These are phyloP conservation scores for Camptophora hylomeconis DNA, from an alignment of 2,329 filamentous ascomycete species.

Conservation along the genomic window DNA sequence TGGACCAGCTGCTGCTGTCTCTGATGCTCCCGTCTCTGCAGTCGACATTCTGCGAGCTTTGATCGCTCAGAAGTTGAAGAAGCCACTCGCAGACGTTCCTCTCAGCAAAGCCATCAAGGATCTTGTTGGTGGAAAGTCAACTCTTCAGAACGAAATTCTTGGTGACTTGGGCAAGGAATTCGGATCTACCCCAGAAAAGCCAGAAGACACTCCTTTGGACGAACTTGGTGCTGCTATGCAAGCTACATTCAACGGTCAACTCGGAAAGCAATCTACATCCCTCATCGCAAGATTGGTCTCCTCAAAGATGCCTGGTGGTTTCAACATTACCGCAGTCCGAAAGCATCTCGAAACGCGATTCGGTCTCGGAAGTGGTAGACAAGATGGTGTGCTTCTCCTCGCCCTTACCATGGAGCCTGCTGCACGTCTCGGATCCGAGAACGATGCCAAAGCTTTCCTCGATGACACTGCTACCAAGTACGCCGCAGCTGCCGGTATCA, in stretches of 20 bases:
- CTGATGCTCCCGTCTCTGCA: conserved; percentile 76
- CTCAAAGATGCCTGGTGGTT: conserved; percentile 98
- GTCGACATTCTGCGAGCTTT: conserved; percentile 80
- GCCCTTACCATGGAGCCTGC: conserved; percentile 88
- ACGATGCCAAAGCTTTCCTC: conserved; percentile 82
- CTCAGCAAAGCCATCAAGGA: conserved; percentile 97
- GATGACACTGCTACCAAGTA: conserved; percentile 86
- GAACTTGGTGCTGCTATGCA: conserved; percentile 94
- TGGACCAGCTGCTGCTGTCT: conserved; percentile 74
- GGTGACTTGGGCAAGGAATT: conserved; percentile 98
- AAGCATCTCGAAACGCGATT: conserved; percentile 93
- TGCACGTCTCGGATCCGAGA: conserved; percentile 74
- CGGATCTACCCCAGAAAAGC: conserved; percentile 93
- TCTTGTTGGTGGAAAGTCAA: conserved; percentile 95
- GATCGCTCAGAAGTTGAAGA: conserved; percentile 97
- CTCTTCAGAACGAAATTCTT: conserved; percentile 94
- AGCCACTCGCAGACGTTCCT: conserved; percentile 74
- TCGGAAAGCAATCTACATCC: conserved; percentile 91
- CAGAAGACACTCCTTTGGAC: conserved; percentile 91
- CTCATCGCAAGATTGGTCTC: conserved; percentile 90
- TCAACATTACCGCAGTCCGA: conserved; percentile 91
- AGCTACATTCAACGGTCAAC: conserved; percentile 94
- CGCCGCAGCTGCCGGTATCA: conserved; percentile 70
- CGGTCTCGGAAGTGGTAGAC: conserved; percentile 74
- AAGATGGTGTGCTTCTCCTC: conserved; percentile 79